These are phyloP conservation scores for Bipolaris zeicola DNA, from an alignment of 2,329 filamentous ascomycete species.

Conservation along the genomic window DNA sequence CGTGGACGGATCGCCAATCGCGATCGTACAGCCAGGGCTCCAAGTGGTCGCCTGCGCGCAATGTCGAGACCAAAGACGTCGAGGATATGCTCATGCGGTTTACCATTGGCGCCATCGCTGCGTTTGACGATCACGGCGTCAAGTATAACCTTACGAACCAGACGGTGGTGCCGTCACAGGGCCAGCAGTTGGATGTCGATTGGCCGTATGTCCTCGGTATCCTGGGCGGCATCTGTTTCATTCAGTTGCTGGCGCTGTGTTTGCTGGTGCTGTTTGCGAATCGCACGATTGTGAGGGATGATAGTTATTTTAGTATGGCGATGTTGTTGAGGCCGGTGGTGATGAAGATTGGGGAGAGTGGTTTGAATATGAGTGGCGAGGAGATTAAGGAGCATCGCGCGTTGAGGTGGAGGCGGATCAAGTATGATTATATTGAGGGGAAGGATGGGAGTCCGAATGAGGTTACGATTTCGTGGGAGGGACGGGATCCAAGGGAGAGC, in stretches of 20 bases:
- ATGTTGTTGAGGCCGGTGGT: slow-evolving; percentile 42
- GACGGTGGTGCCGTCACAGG: slow-evolving; percentile 20
- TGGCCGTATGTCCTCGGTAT: slow-evolving; percentile 33
- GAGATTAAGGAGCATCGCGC: slow-evolving; percentile 38
- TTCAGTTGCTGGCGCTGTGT: slow-evolving; percentile 26
- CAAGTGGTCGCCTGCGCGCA: slow-evolving; percentile 32
- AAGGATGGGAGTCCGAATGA: slow-evolving; percentile 33
- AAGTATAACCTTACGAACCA: slow-evolving; percentile 24
- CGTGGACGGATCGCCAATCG: slow-evolving; percentile 21
- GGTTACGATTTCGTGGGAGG: slow-evolving; percentile 37
- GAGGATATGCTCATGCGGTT: slow-evolving; percentile 37
- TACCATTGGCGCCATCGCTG: slow-evolving; percentile 39
- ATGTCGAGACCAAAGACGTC: slow-evolving; percentile 14
- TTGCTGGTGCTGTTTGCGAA: slow-evolving; percentile 26
- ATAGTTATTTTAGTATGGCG: slow-evolving; percentile 39
- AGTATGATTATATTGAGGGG: slow-evolving; percentile 40
- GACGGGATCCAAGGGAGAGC: slow-evolving; percentile 27
- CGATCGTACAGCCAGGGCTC: slow-evolving; percentile 29
- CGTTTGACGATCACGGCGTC: slow-evolving; percentile 43
- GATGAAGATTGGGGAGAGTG: slow-evolving; percentile 21
- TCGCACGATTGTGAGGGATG: slow-evolving; percentile 39
- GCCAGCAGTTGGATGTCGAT: slow-evolving; percentile 37
- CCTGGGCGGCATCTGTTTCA: slow-evolving; percentile 21
- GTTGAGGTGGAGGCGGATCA: slow-evolving; percentile 34
- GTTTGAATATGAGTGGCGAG: slow-evolving; percentile 35